A percentile compares a stretch with the other conserved stretches of the same genome.
Conservation (phyloP, 371 early-diverging fungal genomes). For the Mortierella polycephala region DNA sequence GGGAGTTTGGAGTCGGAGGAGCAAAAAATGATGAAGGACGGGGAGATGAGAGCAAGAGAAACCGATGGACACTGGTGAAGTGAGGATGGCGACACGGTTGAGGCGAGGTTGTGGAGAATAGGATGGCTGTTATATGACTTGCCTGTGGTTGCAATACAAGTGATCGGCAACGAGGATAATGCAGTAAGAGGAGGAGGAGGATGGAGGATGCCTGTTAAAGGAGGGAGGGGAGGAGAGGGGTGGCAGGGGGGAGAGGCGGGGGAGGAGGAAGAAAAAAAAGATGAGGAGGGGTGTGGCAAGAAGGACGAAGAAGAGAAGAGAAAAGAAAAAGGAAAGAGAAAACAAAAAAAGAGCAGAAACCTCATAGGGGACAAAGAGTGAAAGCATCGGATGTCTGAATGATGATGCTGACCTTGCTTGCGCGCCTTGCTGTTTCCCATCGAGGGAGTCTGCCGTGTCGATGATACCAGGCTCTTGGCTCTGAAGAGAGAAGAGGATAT, state of each 20-base stretch:
- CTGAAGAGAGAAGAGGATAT: too few species aligned
- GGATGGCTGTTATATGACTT: slow-evolving; percentile 1
- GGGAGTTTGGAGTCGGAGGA: too few species aligned
- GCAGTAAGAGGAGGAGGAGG: slow-evolving; percentile 6
- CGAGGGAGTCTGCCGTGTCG: too few species aligned
- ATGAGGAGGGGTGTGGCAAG: not conserved
- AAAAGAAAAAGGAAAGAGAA: not conserved
- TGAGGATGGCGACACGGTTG: too few species aligned
- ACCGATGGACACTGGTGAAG: too few species aligned
- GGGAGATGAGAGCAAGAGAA: not conserved
- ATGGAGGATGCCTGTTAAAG: slow-evolving; percentile 33
- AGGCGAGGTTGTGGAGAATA: too few species aligned
- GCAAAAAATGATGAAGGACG: too few species aligned
- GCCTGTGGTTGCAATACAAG: slow-evolving; percentile 20
- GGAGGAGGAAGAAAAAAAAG: not conserved
- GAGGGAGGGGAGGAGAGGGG: slow-evolving; percentile 23
- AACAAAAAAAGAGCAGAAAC: not conserved
- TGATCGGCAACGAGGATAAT: slow-evolving; percentile 6
- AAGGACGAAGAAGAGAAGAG: slow-evolving; percentile 4
- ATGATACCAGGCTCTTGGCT: too few species aligned
- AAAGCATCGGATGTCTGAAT: not conserved
- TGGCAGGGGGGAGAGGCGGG: not conserved
- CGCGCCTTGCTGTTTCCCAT: too few species aligned
- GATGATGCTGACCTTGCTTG: not conserved
- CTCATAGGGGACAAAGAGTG: not conserved